These are phyloP conservation scores for Cryptosporidium meleagridis DNA, from an alignment of 169 alveolate species.

Conservation along the genomic window DNA sequence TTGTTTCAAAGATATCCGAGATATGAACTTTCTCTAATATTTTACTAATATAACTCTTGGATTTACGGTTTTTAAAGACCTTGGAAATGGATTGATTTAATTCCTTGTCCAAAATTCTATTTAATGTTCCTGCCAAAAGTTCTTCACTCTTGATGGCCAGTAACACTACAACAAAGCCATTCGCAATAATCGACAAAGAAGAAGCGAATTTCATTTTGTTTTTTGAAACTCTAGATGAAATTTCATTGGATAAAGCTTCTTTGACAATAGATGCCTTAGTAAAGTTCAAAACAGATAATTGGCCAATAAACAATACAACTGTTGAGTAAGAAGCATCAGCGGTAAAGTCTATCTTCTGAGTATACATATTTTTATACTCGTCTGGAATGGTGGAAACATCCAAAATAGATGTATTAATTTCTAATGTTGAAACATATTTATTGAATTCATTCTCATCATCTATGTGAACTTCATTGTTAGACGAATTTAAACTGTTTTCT, in stretches of 20 bases:
- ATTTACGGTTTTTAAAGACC: not conserved
- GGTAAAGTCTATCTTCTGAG: not conserved
- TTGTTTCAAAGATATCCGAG: not conserved
- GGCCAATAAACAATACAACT: not conserved
- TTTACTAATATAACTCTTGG: constrained; percentile 3
- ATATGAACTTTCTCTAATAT: not conserved
- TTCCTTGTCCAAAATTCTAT: not conserved
- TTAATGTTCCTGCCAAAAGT: not conserved
- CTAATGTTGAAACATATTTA: not conserved
- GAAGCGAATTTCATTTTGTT: not conserved
- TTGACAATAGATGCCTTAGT: not conserved
- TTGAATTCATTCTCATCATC: not conserved
- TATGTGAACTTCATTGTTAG: not conserved
- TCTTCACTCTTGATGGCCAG: not conserved
- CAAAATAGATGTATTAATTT: not conserved
- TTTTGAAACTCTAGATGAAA: not conserved
- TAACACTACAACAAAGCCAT: not conserved
- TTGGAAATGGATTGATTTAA: not conserved
- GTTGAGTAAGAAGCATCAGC: not conserved
- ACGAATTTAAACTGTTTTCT: not conserved
- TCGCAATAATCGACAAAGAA: not conserved
- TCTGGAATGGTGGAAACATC: constrained; percentile 1
- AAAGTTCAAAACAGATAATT: not conserved
- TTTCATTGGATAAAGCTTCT: not conserved
- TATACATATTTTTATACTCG: not conserved